A percentile compares a stretch with the other conserved stretches of the same genome.
These are phyloP conservation scores for Stenogyne calaminthoides DNA, from an alignment of 305 asterid genomes.

Conservation along the genomic window DNA sequence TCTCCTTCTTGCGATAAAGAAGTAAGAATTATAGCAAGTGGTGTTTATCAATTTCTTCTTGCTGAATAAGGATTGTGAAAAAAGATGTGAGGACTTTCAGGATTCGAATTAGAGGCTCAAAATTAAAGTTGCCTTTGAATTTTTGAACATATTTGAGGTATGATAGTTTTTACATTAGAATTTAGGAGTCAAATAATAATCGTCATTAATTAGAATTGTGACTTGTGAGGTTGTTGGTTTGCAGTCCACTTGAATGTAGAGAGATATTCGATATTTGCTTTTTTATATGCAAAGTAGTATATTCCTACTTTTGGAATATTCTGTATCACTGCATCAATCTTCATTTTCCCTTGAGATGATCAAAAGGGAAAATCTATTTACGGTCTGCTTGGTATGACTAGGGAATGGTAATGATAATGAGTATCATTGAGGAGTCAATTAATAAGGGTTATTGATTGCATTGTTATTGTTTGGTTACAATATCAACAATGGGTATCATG, in stretches of 20 bases:
- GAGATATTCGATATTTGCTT: slow-evolving; percentile 23
- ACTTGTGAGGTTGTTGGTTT: neutral
- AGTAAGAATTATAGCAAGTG: too few species aligned
- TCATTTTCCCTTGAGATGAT: neutral
- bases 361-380: neutral
- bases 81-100: neutral
- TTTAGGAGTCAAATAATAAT: neutral
- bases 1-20: too few species aligned
- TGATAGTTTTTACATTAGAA: neutral
- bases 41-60: too few species aligned
- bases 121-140: neutral
- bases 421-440: too few species aligned
- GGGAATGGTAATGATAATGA: too few species aligned
- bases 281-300: slow-evolving; percentile 30
- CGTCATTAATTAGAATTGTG: neutral
- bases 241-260: slow-evolving; percentile 1
- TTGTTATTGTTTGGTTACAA: too few species aligned
- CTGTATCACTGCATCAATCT: neutral
- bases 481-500: too few species aligned
- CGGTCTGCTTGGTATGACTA: too few species aligned
- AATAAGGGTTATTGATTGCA: too few species aligned
- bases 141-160: neutral
- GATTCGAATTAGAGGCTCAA: neutral
- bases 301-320: slow-evolving; percentile 31
- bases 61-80: too few species aligned